Percentiles rank a stretch among this genome's conserved stretches.
These are phyloP conservation scores for Chlorella vulgaris DNA, from an alignment of 139 green algal genomes.

Conservation along the genomic window DNA sequence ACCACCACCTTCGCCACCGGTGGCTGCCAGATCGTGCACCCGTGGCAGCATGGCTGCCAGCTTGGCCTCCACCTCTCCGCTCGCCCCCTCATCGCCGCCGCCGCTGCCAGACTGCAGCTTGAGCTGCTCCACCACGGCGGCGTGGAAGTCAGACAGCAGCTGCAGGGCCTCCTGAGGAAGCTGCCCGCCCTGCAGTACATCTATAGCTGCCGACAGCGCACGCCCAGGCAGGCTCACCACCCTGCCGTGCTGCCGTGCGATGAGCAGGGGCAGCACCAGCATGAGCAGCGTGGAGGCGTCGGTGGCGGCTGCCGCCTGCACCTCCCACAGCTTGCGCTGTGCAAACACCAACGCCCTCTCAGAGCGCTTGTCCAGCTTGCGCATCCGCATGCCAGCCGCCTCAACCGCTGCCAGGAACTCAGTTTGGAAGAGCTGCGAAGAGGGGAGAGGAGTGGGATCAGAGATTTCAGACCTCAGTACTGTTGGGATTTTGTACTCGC, in stretches of 20 bases:
- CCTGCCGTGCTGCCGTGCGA: slow-evolving; percentile 47
- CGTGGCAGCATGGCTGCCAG: slow-evolving; percentile 1
- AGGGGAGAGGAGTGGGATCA: background rate
- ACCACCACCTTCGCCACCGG: background rate
- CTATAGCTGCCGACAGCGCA: slow-evolving; percentile 48
- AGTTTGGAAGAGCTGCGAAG: slow-evolving; percentile 27
- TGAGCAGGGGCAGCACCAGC: slow-evolving; percentile 72
- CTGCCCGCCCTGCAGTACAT: slow-evolving; percentile 54
- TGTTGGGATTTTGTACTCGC: too few species aligned
- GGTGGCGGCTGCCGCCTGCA: slow-evolving; percentile 42
- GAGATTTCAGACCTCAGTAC: too few species aligned
- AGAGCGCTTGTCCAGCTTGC: slow-evolving; percentile 78
- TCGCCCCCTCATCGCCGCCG: background rate
- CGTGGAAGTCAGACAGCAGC: slow-evolving; percentile 35
- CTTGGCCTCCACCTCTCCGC: background rate
- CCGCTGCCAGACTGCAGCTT: slow-evolving; percentile 3
- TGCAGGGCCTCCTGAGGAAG: slow-evolving; percentile 49
- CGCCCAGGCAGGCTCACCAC: slow-evolving; percentile 66
- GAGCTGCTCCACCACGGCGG: slow-evolving; percentile 24
- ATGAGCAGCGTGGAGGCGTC: slow-evolving; percentile 67
- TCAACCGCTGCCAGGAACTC: slow-evolving; percentile 57
- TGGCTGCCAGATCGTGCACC: background rate
- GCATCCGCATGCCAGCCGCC: slow-evolving; percentile 67
- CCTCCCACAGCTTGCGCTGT: slow-evolving; percentile 42
- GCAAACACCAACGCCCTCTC: slow-evolving; percentile 55